Conservation (phyloP, 2,329 filamentous ascomycete genomes). For the Calonectria hongkongensis region DNA sequence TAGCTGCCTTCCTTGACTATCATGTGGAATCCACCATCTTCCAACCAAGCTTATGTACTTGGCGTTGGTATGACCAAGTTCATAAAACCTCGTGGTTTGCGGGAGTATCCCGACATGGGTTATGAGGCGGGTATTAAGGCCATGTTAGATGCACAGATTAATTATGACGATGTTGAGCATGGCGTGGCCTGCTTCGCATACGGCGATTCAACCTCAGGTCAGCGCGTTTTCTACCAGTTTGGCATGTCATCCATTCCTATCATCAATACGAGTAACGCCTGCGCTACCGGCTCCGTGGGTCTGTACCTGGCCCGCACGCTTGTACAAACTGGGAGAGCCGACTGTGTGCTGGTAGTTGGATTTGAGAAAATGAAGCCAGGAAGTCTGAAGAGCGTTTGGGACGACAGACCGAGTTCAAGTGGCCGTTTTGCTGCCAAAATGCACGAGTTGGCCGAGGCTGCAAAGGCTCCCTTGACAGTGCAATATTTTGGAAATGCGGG, state of each 20-base stretch:
- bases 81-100: slow-evolving; percentile 95
- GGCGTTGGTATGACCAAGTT: slow-evolving; percentile 99
- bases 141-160: slow-evolving; percentile 91
- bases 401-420: slow-evolving; percentile 88
- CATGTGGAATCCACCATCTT: too few relatives aligned
- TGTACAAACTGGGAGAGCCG: slow-evolving; percentile 85
- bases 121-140: slow-evolving; percentile 95
- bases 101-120: slow-evolving; percentile 95
- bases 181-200: slow-evolving; percentile 98
- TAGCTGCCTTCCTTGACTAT: too few relatives aligned
- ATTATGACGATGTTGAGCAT: slow-evolving; percentile 96
- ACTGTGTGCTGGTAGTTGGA: slow-evolving; percentile 92
- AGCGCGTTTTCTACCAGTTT: slow-evolving; percentile 98
- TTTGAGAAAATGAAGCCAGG: slow-evolving; percentile 99
- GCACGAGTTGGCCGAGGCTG: slow-evolving; percentile 83
- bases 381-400: slow-evolving; percentile 86
- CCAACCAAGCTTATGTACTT: slow-evolving; percentile 82
- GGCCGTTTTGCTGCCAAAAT: slow-evolving; percentile 85
- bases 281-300: slow-evolving; percentile 93
- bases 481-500: slow-evolving; percentile 98
- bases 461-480: slow-evolving; percentile 86
- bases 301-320: slow-evolving; percentile 88
- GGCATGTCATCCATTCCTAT: slow-evolving; percentile 97
- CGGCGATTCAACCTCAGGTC: slow-evolving; percentile 94
- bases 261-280: slow-evolving; percentile 99